Evolutionary conservation across 2,329 filamentous ascomycete species (phyloP), one percentile per base, ranked within the genome.

Genomic region (Fusarium beomiforme): DNA sequence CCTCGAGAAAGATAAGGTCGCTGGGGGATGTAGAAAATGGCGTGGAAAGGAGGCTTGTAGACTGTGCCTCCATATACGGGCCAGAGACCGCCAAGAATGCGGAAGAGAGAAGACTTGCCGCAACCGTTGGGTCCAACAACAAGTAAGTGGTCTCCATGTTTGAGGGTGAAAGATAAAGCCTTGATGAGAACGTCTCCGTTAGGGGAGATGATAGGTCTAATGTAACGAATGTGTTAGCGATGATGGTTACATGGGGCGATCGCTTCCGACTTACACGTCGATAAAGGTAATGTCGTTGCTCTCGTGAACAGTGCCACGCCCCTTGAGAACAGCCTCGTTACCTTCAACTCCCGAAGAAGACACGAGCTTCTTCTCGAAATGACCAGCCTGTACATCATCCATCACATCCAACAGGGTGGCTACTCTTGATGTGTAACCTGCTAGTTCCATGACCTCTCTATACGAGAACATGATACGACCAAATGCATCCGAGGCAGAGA

Each of bases 21-120:
- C 78, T 99, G 96, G 0, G 96, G 96, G 71, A 99, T 97, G 83
- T 99, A 99, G 83, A 98, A 99, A 78, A 99, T 98, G 79, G 96
- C 92, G 73, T 93, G 90, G 77, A 95, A 96, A 3, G 93, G 91
- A 3, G 96, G 96, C 80, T 98, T 98, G 76, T 93, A 88, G 23
- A 99, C 96, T 2, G 89, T 94, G 55, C 96, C 96, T 71, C 96
- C 95, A 81, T 99, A 99, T 16, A 98, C 96, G 19, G 96, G 96
- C 96, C 96, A 99, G 5, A 99, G 86, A 1, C 96, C 96, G 67
- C 96, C 96, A 2, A 99, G 88, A 74, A 99, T 99, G 39, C 96
- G 91, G 88, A 99, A 99, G 6, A 99, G 87, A 19, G 93, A 97
- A 0, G 94, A 97, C 81, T 99, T 99, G 43, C 96, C 96, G 80